phyloP scores from a whole-genome alignment of 2,329 filamentous ascomycete genomes.

The Pseudogymnoascus verrucosus region DNA sequence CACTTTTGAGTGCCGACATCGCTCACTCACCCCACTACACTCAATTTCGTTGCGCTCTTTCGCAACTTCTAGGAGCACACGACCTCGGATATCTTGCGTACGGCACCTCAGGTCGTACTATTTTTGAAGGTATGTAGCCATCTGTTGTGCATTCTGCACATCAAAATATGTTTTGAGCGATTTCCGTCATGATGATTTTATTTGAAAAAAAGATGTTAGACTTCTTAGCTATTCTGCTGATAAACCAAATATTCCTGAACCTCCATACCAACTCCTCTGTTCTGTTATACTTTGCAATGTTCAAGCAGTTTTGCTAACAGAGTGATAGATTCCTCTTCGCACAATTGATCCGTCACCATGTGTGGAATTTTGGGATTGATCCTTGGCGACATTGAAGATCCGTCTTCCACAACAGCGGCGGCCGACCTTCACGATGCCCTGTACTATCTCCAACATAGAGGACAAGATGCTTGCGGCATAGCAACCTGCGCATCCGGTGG shows the following conservation, averaged over 20 bases:
- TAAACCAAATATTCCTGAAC: constrained; percentile 21
- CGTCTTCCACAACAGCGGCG: constrained; percentile 41
- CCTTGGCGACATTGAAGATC: constrained; percentile 45
- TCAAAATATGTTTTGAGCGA: not conserved
- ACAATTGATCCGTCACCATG: constrained; percentile 34
- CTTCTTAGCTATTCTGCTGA: constrained; percentile 30
- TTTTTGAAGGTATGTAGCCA: not conserved
- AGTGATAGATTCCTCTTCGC: constrained; percentile 5
- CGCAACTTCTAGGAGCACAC: not conserved
- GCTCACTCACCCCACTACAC: constrained; percentile 3
- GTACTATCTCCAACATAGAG: constrained; percentile 64
- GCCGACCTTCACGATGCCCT: constrained; percentile 62
- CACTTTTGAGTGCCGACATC: not conserved
- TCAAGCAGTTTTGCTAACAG: constrained; percentile 8
- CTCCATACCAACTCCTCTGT: constrained; percentile 11
- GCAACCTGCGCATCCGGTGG: constrained; percentile 67
- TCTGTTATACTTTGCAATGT: not conserved
- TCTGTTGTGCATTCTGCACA: not conserved
- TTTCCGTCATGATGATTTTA: constrained; percentile 21
- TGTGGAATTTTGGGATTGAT: constrained; percentile 56
- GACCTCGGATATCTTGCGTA: constrained; percentile 1
- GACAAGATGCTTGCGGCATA: constrained; percentile 85
- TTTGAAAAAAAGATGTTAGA: constrained; percentile 34
- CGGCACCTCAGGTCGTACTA: not conserved
- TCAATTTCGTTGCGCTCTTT: not conserved